phyloP scores from a whole-genome alignment of 2,329 filamentous ascomycete species.

The Balansia obtecta region DNA sequence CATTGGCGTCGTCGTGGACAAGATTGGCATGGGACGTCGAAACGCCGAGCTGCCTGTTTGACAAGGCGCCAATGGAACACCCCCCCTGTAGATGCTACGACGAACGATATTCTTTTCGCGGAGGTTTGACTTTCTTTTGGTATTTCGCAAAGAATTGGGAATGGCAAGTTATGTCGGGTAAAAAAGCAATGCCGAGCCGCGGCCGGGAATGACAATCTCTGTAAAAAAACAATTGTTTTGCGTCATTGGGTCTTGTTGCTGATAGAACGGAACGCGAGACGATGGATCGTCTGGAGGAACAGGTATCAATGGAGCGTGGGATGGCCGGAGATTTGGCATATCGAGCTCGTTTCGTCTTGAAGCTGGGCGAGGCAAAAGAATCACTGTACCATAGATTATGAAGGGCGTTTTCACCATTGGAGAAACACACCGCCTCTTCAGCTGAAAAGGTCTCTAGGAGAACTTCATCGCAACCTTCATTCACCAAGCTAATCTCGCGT shows the following conservation, averaged over 20 bases:
- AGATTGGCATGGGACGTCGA: slow-evolving; percentile 53
- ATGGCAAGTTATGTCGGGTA: background rate
- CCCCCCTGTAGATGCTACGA: background rate
- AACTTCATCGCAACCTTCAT: background rate
- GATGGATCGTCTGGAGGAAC: background rate
- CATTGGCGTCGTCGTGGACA: slow-evolving; percentile 62
- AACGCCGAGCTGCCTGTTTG: slow-evolving; percentile 71
- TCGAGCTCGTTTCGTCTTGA: background rate
- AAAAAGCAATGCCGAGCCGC: background rate
- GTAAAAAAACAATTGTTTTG: background rate
- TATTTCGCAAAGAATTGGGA: background rate
- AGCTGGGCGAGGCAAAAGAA: background rate
- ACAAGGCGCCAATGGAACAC: slow-evolving; percentile 11
- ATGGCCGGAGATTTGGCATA: background rate
- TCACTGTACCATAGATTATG: background rate
- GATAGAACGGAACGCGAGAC: background rate
- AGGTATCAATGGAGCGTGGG: background rate
- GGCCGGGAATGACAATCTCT: background rate
- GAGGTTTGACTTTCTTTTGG: background rate
- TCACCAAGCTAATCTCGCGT: background rate
- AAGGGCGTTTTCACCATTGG: background rate
- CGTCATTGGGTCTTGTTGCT: background rate
- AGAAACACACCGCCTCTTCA: background rate
- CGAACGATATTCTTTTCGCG: background rate
- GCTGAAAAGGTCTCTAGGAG: background rate